Percentiles rank a stretch among this genome's conserved stretches.
Evolutionary conservation across 2,329 filamentous ascomycete genomes (phyloP).

Genomic region (Aspergillus candidus): DNA sequence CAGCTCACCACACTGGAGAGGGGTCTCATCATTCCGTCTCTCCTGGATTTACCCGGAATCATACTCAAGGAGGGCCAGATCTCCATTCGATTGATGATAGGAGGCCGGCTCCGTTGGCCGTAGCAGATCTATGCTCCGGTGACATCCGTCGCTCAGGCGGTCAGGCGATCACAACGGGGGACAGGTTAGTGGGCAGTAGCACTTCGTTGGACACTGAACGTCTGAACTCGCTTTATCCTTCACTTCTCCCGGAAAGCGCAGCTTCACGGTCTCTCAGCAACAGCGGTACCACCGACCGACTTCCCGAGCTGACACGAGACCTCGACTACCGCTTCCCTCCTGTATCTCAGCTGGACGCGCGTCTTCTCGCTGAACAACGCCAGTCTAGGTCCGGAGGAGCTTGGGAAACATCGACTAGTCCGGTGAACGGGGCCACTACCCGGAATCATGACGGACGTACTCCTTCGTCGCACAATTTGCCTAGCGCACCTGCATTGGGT

Average conservation of each 20-base stretch:
- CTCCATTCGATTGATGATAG: background rate
- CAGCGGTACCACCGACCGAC: constrained; percentile 7
- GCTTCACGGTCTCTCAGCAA: constrained; percentile 1
- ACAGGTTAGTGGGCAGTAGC: constrained; percentile 1
- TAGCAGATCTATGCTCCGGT: constrained; percentile 8
- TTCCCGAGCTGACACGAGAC: constrained; percentile 17
- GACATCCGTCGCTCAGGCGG: constrained; percentile 2
- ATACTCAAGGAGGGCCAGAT: background rate
- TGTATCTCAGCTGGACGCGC: constrained; percentile 34
- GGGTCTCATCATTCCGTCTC: background rate
- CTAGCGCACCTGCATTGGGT: no score
- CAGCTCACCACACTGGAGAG: background rate
- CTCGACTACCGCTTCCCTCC: constrained; percentile 29
- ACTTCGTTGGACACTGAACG: constrained; percentile 5
- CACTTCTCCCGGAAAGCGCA: constrained; percentile 21
- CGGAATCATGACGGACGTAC: background rate
- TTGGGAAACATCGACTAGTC: background rate
- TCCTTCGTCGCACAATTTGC: no score
- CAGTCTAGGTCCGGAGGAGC: constrained; percentile 1
- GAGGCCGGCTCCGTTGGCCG: constrained; percentile 2
- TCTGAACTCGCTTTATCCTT: constrained; percentile 28
- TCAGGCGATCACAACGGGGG: background rate
- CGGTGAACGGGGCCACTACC: background rate
- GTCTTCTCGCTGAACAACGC: constrained; percentile 22
- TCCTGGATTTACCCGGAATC: no score